Base-by-base conservation (phyloP, 805 yeast species). In the Spathaspora hagerdaliae region DNA sequence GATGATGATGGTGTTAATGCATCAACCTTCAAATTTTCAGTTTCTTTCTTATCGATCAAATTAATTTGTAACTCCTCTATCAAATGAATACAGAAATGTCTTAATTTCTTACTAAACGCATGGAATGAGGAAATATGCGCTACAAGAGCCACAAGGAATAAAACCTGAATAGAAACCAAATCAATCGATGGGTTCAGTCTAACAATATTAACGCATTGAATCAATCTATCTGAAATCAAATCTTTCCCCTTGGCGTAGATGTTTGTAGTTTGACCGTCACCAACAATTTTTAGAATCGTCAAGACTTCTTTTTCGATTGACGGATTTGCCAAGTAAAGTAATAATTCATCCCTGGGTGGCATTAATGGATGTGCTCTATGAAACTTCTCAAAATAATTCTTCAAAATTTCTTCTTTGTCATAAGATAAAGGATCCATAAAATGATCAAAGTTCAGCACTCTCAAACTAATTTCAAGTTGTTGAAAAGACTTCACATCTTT, bases 121-220 rank as follows among this genome's bases (percentile, higher is more conserved):
- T 77, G 82, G 7, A 77, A 51, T 0, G 81, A 73, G n/a, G 79
- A 74, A 26, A 77, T 73, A 50, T 77, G 82, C 12, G 78, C 64
- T 4, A 71, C 64, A 53, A 77, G 63, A 0, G 77, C 63, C 7
- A 73, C 42, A 10, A 77, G 44, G 7, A 74, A 53, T 38, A 77
- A 49, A 0, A 72, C 53, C 48, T 77, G 82, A 15, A 77, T 46
- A 0, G 77, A 55, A 2, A 76, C 54, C 6, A 77, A 57, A 55
- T 77, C 82, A 36, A 65, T 63, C 14, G 11, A 19, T 6, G 45
- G 31, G 14, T 50, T 45, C 8, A 37, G 14, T 37, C 48, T 53
- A 27, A 57, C 42, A 12, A 51, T 29, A 24, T 50, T 45, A 11
- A 54, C 42, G 36, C 56, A 54, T 48, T 56, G 60, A n/a, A 46